Conservation (phyloP, 2,329 filamentous ascomycete genomes). For the Microcera coccophila region DNA sequence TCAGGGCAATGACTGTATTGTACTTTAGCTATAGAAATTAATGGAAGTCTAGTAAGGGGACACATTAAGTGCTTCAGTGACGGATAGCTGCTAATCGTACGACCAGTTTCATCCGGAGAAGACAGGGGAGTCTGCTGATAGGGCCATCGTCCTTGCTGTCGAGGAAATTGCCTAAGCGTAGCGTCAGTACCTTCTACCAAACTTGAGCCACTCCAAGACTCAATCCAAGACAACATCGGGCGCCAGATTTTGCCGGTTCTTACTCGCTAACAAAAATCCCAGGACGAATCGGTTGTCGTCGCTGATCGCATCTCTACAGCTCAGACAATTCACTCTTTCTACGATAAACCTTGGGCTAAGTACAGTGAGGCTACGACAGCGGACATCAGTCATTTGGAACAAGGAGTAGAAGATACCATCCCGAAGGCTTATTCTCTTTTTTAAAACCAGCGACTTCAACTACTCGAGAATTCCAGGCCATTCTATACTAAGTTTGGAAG, state of each 20-base stretch:
- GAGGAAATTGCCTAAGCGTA: constrained; percentile 6
- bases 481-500: background rate
- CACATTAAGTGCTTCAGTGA: too few species aligned
- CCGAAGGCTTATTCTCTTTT: background rate
- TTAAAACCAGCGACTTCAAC: background rate
- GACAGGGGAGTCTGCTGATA: background rate
- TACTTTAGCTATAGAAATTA: too few species aligned
- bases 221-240: constrained; percentile 1
- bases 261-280: background rate
- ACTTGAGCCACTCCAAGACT: constrained; percentile 1
- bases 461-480: background rate
- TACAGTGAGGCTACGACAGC: background rate
- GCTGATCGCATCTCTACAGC: constrained; percentile 4
- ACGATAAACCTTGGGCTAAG: constrained; percentile 5
- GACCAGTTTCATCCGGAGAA: background rate
- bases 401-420: background rate
- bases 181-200: constrained; percentile 7
- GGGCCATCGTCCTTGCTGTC: background rate
- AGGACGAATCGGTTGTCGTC: constrained; percentile 1
- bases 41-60: too few species aligned
- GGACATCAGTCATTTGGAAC: background rate
- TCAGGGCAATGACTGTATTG: too few species aligned
- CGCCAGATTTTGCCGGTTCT: constrained; percentile 2
- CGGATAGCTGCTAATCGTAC: too few species aligned
- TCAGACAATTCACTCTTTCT: constrained; percentile 5